phyloP scores from a whole-genome alignment of 2,329 filamentous ascomycete genomes.

The Hymenoscyphus salicellus region DNA sequence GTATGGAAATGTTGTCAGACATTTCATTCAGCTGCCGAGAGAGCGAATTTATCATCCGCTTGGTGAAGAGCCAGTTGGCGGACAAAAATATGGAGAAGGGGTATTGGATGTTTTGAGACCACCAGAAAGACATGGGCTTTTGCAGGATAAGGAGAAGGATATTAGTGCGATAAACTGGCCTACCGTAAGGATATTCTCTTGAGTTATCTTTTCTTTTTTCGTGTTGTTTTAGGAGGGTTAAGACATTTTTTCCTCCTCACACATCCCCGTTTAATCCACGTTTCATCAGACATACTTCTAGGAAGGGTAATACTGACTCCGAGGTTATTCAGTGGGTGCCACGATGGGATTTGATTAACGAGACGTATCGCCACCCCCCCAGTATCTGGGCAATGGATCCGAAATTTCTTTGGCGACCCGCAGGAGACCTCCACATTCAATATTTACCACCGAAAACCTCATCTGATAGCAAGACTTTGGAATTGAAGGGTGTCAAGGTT shows the following conservation, averaged over 20 bases:
- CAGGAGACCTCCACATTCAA: not conserved
- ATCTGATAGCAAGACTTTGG: not conserved
- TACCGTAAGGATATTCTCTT: no score
- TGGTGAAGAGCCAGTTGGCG: not conserved
- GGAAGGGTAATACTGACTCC: no score
- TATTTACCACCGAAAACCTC: not conserved
- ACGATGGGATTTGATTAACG: conserved; percentile 3
- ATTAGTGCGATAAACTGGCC: not conserved
- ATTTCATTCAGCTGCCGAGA: conserved; percentile 1
- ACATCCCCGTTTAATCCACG: no score
- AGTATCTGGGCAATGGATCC: not conserved
- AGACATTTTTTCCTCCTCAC: no score
- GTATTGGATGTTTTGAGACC: conserved; percentile 8
- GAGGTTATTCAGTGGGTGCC: no score
- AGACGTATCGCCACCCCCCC: not conserved
- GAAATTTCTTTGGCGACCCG: conserved; percentile 1
- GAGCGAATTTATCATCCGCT: not conserved
- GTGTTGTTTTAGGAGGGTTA: no score
- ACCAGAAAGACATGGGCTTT: not conserved
- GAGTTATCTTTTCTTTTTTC: no score
- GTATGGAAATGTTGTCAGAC: conserved; percentile 2
- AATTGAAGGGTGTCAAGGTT: not conserved
- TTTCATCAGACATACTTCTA: no score
- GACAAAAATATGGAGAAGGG: conserved; percentile 6
- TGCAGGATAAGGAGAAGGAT: not conserved